These are phyloP conservation scores for Cinnamomum micranthum DNA, from an alignment of 164 flowering plant species.

Conservation along the genomic window DNA sequence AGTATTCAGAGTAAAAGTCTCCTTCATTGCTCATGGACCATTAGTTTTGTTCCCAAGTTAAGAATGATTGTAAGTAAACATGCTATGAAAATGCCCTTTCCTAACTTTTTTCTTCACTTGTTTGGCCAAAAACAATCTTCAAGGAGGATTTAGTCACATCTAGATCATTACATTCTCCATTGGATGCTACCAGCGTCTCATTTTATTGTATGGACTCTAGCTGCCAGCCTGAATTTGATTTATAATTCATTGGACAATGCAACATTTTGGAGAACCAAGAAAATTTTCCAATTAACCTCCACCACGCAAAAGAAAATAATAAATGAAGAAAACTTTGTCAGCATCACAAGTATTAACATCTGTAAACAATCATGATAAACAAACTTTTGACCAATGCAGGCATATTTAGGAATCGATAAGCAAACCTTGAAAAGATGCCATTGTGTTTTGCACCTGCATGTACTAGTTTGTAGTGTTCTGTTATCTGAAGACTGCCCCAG, in stretches of 20 bases:
- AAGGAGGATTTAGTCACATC: background rate
- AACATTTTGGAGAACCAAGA: background rate
- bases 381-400: background rate
- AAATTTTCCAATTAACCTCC: background rate
- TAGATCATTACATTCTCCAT: too few species aligned
- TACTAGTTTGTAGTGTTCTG: constrained; percentile 72
- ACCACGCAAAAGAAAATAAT: background rate
- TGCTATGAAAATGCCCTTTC: background rate
- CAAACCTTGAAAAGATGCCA: constrained; percentile 89
- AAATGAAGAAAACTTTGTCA: background rate
- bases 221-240: background rate
- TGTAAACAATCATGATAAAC: background rate
- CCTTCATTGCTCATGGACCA: too few species aligned
- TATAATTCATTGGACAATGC: background rate
- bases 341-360: background rate
- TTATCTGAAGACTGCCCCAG: constrained; percentile 92
- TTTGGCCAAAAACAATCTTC: background rate
- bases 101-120: background rate
- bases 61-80: too few species aligned
- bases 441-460: constrained; percentile 94
- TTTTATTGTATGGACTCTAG: background rate
- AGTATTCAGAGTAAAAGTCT: too few species aligned
- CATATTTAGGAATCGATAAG: background rate
- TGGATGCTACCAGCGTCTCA: background rate
- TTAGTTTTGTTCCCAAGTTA: too few species aligned